Base-by-base conservation (phyloP, 768 basidiomycete species). In the Strobilomyces echinocephalus region DNA sequence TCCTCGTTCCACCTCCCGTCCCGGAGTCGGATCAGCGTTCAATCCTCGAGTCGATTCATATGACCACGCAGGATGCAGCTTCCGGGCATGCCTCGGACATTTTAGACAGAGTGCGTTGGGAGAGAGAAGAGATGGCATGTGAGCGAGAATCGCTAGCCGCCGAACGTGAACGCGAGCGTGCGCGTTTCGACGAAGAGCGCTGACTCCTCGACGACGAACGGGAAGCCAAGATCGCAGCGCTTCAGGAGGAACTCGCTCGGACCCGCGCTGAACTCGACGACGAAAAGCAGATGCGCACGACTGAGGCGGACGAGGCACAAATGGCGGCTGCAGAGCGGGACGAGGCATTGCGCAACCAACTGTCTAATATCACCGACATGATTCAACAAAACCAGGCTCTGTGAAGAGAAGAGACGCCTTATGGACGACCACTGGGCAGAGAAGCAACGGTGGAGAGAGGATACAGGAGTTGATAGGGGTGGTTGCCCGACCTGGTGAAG, bases 311-410 rank as follows among this genome's bases (percentile, higher is more conserved):
- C 2, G 85, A 86, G 56, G 75, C 78, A 18, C 74, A 80, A 31
- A 85, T 88, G 63, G 86, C 85, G 45, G 72, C 74, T 33, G 63
- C 72, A 36, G 86, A 88, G 52, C 78, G 83, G 8, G 81, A 85
- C 56, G 82, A 85, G 14, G 76, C 71, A 8, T 66, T 88, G 40
- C 75, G 81, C 33, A 73, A 67, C 35, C 88, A 90, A 58, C 68
- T 93, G 15, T 71, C 66, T 5, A 88, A 91, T 54, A 80, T 93
- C 57, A 85, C 89, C 1, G 84, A 85, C 56, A 65, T 89, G 49
- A 74, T 91, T 14, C 82, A 87, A 52, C 82, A 85, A 53, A 85
- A 88, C 52, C 74, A 79, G 2, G 79, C 74, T 78, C 46, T 76
- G 78, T 35, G 78, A 81, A 30, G 71, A 75, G 59, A 87, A 90